Evolutionary conservation across 305 asterid genomes (phyloP), one percentile per base, ranked within the genome.

Genomic region (Plantago coronopus): DNA sequence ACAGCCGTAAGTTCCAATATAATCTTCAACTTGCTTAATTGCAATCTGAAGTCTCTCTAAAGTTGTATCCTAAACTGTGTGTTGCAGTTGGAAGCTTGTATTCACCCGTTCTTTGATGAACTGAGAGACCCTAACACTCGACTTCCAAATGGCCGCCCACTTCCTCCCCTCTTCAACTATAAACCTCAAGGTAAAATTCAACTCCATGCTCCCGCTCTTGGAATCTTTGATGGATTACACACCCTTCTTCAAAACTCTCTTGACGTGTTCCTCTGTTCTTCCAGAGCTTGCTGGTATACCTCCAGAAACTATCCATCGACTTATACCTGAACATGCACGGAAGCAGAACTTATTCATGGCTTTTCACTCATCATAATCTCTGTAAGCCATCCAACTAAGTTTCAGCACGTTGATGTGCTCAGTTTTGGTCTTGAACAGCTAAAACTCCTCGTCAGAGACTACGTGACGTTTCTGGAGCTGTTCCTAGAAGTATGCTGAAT

Each of bases 311-410:
- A 71, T 86, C 72, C 82, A 82, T 53, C 95, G 96, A 47, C 96
- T 91, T 66, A 78, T 91, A 64, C 98, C 98, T 16, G 98, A 91
- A 79, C 98, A 91, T 70, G 98, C 98, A 27, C 84, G 93, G 75
- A 84, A 85, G 84, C 96, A 91, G 80, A 91, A 86, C 80, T 76
- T 83, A 79, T 91, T 91, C 82, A 88, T 91, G 98, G 98, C 98
- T 55, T 86, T 91, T 72, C 86, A 89, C 71, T 74, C 96, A 31
- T 74, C 94, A 46, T 88, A 85, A 71, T 59, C 62, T n/a, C 71
- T 43, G 27, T 29, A 48, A 45, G 38, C 66, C 50, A 29, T 9
- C 50, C 31, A 34, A 34, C 2, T 34, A 34, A 34, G 19, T 54
- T 61, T 57, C 50, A 27, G 65, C 59, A 54, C 51, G 62, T 43